Percentiles rank a stretch among this genome's conserved stretches.
phyloP scores from a whole-genome alignment of 345 rosid genomes.

The Chamaenerion angustifolium region DNA sequence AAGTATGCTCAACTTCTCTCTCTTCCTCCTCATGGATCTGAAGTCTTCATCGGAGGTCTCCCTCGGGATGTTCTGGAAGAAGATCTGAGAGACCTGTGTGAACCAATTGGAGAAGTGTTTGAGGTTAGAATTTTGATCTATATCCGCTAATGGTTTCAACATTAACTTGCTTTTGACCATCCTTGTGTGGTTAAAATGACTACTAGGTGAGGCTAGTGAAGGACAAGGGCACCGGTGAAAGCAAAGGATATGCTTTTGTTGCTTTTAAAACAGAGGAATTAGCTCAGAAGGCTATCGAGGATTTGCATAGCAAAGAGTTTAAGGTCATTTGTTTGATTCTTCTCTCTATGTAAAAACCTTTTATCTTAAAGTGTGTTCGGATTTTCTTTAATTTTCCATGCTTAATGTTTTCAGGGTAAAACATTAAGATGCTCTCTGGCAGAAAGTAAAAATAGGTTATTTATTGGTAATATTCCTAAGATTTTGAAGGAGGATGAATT shows the following conservation, averaged over 20 bases:
- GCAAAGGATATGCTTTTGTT: constrained; percentile 95
- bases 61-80: constrained; percentile 81
- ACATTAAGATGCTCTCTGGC: constrained; percentile 83
- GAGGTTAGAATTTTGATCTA: constrained; percentile 40
- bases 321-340: constrained; percentile 38
- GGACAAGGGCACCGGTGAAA: constrained; percentile 88
- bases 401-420: constrained; percentile 58
- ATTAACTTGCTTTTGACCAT: constrained; percentile 1
- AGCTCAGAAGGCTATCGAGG: constrained; percentile 80
- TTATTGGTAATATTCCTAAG: background rate
- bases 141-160: constrained; percentile 7
- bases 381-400: background rate
- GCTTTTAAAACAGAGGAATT: constrained; percentile 56
- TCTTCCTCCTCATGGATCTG: constrained; percentile 96
- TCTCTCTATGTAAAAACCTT: background rate
- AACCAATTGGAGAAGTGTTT: constrained; percentile 62
- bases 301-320: constrained; percentile 77
- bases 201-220: constrained; percentile 75
- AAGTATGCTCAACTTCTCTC: constrained; percentile 69
- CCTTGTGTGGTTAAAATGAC: constrained; percentile 7
- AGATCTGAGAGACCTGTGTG: constrained; percentile 78
- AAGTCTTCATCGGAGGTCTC: constrained; percentile 96
- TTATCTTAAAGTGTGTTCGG: background rate
- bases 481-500: background rate
- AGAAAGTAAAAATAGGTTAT: constrained; percentile 69